Evolutionary conservation across 1,284 basidiomycete species (phyloP).

Genomic region (Albatrellus sp.): DNA sequence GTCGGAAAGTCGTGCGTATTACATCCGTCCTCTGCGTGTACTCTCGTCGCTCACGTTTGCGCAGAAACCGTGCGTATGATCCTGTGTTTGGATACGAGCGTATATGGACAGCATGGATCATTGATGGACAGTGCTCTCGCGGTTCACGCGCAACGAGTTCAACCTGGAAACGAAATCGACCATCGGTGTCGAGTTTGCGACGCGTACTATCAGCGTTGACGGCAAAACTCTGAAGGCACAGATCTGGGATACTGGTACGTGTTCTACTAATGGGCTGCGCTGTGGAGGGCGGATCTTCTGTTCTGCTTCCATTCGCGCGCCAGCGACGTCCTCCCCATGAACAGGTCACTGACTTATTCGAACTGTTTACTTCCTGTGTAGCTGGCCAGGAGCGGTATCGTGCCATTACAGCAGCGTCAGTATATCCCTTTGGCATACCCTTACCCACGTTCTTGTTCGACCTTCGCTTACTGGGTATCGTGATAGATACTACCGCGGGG

Average conservation of each 20-base stretch:
- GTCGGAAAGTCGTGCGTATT: constrained; percentile 89
- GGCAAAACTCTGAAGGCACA: constrained; percentile 98
- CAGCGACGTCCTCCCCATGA: constrained; percentile 1
- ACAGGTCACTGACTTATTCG: neutral
- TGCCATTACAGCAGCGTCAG: constrained; percentile 94
- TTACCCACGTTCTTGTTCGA: neutral
- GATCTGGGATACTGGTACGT: constrained; percentile 95
- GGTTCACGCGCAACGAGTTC: constrained; percentile 99
- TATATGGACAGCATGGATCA: neutral
- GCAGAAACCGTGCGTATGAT: constrained; percentile 21
- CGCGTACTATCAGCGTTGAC: constrained; percentile 89
- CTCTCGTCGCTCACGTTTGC: neutral
- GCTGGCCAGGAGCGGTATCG: constrained; percentile 98
- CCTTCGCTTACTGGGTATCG: neutral
- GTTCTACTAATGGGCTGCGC: neutral
- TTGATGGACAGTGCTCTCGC: constrained; percentile 56
- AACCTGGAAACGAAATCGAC: constrained; percentile 98
- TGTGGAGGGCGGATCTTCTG: neutral
- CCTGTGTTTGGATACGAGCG: neutral
- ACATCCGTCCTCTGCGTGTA: neutral
- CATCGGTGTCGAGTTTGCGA: constrained; percentile 99
- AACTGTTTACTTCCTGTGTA: constrained; percentile 18
- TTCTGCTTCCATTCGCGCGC: neutral
- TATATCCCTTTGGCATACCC: constrained; percentile 9
- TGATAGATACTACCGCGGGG: constrained; percentile 90